These are phyloP conservation scores for Colletotrichum scovillei DNA, from an alignment of 2,329 filamentous ascomycete genomes.

Conservation along the genomic window DNA sequence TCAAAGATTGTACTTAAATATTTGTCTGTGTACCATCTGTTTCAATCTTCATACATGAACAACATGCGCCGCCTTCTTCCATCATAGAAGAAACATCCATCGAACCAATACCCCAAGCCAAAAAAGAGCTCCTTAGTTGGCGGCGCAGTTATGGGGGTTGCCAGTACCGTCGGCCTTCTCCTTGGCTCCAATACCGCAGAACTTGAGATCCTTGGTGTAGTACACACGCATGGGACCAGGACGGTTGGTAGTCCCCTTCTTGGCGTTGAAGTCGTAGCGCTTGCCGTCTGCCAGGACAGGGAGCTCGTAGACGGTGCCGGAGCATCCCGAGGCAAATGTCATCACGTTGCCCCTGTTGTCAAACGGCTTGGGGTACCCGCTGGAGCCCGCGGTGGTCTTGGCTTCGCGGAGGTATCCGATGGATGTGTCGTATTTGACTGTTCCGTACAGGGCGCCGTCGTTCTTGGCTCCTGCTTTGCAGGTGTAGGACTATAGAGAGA, in stretches of 20 bases:
- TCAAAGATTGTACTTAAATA: no score
- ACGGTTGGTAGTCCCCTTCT: background rate
- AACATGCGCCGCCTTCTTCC: no score
- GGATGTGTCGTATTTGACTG: background rate
- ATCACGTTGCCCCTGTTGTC: constrained; percentile 12
- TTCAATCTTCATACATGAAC: no score
- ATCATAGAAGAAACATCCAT: no score
- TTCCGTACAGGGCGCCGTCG: background rate
- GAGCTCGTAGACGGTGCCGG: background rate
- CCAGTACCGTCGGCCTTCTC: background rate
- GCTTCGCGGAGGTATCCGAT: background rate
- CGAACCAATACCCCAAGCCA: no score
- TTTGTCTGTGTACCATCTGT: no score
- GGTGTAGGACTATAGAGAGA: background rate
- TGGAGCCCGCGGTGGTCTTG: background rate
- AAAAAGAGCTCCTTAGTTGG: no score
- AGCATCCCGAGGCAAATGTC: constrained; percentile 4
- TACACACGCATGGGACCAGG: background rate
- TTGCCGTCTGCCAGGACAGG: background rate
- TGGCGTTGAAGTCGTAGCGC: background rate
- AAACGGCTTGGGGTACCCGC: background rate
- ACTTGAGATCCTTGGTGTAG: background rate
- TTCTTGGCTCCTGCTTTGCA: background rate
- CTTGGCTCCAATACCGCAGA: background rate
- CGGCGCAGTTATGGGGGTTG: constrained; percentile 1